Evolutionary conservation across 345 rosid species (phyloP), one percentile per base, ranked within the genome.

Genomic region (Erodium maritimum): DNA sequence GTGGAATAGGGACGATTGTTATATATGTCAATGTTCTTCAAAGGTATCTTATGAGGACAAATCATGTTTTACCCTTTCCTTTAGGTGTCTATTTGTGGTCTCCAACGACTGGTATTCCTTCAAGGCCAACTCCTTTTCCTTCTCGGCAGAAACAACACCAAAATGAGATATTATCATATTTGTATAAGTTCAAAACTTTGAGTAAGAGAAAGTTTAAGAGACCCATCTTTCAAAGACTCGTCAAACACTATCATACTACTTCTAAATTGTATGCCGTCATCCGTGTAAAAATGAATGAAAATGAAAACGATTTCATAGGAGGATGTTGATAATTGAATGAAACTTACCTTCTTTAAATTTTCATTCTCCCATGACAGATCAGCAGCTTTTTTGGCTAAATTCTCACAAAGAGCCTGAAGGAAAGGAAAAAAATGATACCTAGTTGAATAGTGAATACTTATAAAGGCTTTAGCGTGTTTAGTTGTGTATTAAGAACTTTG

Each of bases 121-220:
- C 71, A 82, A 60, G 22, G 84, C 91, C 62, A 62, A 66, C 64
- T 87, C 94, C 69, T 76, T 83, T 71, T 85, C 84, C 97, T 90
- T 67, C 73, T 21, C 69, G 34, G 54, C n/a, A 75, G 60, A 65
- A 71, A 34, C n/a, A 11, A 29, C 37, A 61, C 18, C 54, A 62
- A 16, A 67, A 59, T 52, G 22, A n/a, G 23, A 51, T 29, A 21
- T 16, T 29, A 29, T 42, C 3, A 12, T 42, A 14, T 10, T 42
- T 42, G 12, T 42, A 29, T 29, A 29, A 29, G 5, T 29, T 29
- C 37, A 1, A 11, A 6, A 11, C 5, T 11, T 29, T 29, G 37
- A 29, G 9, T 29, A 29, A 29, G 37, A 29, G 0, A 5, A 29
- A 29, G 37, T 29, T 29, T 5, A 5, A 29, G 5, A 29, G 1